Base-by-base conservation (phyloP, 345 rosid genomes). In the Gynandropsis gynandra region DNA sequence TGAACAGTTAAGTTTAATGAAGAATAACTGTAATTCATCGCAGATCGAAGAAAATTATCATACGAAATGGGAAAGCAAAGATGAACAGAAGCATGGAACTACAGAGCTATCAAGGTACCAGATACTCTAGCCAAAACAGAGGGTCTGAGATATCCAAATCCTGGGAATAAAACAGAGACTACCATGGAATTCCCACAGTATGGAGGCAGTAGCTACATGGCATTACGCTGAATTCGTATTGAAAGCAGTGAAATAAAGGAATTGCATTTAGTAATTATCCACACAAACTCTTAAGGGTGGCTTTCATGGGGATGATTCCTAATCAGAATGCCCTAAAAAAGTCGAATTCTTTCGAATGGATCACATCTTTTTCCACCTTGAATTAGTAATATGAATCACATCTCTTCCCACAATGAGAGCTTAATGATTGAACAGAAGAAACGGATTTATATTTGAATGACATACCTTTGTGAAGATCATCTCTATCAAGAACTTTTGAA, bases 211-310 rank as follows among this genome's bases (percentile, higher is more conserved):
- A 73, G 76, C 83, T 54, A 84, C 65, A 56, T 90, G 52, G 98
- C 96, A 63, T 87, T 95, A 16, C 78, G 98, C 15, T 87, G 98
- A 35, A 85, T 90, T 47, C 92, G 89, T 19, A 64, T 66, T 35
- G 96, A 84, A 59, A 82, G 98, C 56, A 69, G 71, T 12, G 92
- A 87, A 66, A 62, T 82, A 35, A 84, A 79, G 65, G 95, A 90
- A 71, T 82, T 90, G 57, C 95, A 82, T 56, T 69, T 79, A 24
- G 29, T 24, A 47, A 80, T 79, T 54, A 73, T 77, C 55, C 70
- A 69, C 52, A 73, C 81, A 61, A 90, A 87, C 73, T 76, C 81
- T n/a, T 1, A 84, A 80, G 78, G 78, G 87, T 52, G 82, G 87
- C 46, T 64, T 72, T 61, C 80, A 80, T 50, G 70, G 58, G n/a